Conservation (phyloP, 2,329 filamentous ascomycete genomes). For the Tothia fuscella region DNA sequence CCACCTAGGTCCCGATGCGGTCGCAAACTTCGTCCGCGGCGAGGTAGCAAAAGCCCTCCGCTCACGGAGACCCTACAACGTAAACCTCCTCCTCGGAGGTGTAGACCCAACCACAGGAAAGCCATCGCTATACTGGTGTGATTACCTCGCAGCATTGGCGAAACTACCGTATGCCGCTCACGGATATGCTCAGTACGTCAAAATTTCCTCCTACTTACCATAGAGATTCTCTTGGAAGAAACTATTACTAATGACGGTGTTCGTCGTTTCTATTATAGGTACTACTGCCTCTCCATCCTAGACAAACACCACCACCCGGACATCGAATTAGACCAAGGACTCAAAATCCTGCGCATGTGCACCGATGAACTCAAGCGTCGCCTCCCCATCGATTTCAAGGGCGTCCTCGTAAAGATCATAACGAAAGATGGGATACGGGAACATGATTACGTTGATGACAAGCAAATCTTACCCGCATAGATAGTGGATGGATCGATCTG, state of each 20-base stretch:
- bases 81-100: conserved; percentile 90
- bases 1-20: conserved; percentile 77
- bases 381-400: conserved; percentile 98
- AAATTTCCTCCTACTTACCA: background rate
- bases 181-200: conserved; percentile 81
- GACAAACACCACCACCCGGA: conserved; percentile 98
- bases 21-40: conserved; percentile 85
- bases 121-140: conserved; percentile 91
- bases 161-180: conserved; percentile 91
- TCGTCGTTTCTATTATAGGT: no score
- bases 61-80: conserved; percentile 88
- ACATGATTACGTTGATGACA: conserved; percentile 74
- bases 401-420: conserved; percentile 82
- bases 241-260: conserved; percentile 4
- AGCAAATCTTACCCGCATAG: conserved; percentile 36
- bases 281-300: conserved; percentile 94
- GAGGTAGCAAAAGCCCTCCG: conserved; percentile 85
- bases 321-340: conserved; percentile 75
- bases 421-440: conserved; percentile 87
- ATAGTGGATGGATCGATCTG: no score
- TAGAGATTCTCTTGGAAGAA: background rate
- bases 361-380: conserved; percentile 94
- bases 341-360: conserved; percentile 89
- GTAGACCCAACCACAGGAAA: conserved; percentile 85
- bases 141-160: conserved; percentile 85